A percentile compares a stretch with the other conserved stretches of the same genome.
Evolutionary conservation across 2,329 filamentous ascomycete genomes (phyloP).

Genomic region (Samsoniella hepiali): DNA sequence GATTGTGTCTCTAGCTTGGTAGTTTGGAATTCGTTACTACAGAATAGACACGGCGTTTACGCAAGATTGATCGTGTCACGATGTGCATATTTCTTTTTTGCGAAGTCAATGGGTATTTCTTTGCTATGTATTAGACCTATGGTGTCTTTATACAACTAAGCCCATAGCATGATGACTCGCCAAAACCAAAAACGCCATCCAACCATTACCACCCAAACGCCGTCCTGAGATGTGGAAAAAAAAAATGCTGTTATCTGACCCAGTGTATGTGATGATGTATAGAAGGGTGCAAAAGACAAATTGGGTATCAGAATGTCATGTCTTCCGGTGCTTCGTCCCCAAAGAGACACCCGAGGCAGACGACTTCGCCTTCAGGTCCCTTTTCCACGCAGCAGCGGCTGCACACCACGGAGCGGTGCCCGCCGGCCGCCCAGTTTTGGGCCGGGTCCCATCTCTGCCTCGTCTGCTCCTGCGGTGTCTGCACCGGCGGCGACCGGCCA

Average conservation of each 20-base stretch:
- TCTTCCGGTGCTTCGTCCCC: conserved; percentile 34
- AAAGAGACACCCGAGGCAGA: conserved; percentile 61
- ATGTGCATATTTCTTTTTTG: neutral
- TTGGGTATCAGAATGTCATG: conserved; percentile 3
- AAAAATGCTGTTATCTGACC: neutral
- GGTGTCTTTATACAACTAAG: neutral
- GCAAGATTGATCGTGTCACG: neutral
- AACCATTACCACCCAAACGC: neutral
- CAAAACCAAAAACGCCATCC: neutral
- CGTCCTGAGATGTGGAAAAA: conserved; percentile 2
- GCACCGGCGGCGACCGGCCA: neutral
- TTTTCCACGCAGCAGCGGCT: conserved; percentile 67
- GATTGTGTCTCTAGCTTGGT: conserved; percentile 17
- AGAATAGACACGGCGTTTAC: conserved; percentile 14
- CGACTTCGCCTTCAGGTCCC: conserved; percentile 61
- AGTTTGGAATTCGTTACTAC: neutral
- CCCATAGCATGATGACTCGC: neutral
- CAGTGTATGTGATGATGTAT: neutral
- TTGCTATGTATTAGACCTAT: neutral
- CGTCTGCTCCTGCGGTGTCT: conserved; percentile 17
- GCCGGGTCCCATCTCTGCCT: conserved; percentile 18
- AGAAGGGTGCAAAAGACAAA: neutral
- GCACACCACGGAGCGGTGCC: conserved; percentile 56
- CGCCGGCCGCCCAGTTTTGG: conserved; percentile 38
- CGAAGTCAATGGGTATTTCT: neutral